phyloP scores from a whole-genome alignment of 139 green algal species.

The Chlamydomonas sp. region DNA sequence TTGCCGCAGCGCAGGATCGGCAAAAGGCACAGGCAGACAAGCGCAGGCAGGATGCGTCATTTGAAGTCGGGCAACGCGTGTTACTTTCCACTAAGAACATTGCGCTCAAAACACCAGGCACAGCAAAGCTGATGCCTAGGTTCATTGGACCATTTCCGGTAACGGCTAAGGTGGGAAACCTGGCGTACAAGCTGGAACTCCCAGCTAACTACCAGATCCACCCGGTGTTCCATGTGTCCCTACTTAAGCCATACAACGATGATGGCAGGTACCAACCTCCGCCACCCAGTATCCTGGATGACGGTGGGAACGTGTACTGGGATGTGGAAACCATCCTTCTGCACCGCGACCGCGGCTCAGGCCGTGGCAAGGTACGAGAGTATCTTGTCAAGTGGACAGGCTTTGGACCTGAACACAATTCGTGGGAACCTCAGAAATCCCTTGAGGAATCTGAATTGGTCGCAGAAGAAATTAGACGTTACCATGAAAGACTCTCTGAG shows the following conservation, averaged over 20 bases:
- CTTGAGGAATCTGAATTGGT: no score
- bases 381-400: constrained; percentile 27
- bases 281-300: not conserved
- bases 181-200: constrained; percentile 40
- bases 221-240: constrained; percentile 42
- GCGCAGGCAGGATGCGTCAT: not conserved
- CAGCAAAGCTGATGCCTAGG: constrained; percentile 44
- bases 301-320: not conserved
- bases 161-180: not conserved
- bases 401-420: constrained; percentile 33
- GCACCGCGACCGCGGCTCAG: not conserved
- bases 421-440: constrained; percentile 42
- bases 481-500: no score
- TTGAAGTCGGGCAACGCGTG: constrained; percentile 13
- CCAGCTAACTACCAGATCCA: constrained; percentile 43
- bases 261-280: not conserved
- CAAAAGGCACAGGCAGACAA: constrained; percentile 19
- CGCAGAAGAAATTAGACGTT: no score
- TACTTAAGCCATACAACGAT: constrained; percentile 2
- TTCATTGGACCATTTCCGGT: constrained; percentile 56
- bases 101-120: constrained; percentile 12
- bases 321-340: not conserved
- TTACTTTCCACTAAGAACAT: no score
- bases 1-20: constrained; percentile 29
- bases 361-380: not conserved